These are phyloP conservation scores for Climacium dendroides DNA, from an alignment of 225 moss, liverwort and hornwort genomes.

Conservation along the genomic window DNA sequence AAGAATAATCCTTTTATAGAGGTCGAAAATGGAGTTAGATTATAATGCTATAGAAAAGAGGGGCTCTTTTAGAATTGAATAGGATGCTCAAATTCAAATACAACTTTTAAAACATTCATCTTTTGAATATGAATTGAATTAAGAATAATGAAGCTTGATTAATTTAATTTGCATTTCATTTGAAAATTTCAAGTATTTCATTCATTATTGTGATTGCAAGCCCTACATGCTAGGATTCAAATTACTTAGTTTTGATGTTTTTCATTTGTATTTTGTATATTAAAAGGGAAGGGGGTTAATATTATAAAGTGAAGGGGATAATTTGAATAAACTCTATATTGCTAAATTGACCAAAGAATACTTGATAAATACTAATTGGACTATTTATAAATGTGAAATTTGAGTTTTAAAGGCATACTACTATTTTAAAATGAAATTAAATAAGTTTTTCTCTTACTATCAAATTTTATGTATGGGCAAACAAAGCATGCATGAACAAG, in stretches of 20 bases:
- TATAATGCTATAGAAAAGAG: neutral
- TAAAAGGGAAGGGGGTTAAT: accelerated
- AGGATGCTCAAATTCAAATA: neutral
- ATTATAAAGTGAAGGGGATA: neutral
- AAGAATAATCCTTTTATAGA: accelerated
- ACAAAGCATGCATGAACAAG: too few relatives aligned
- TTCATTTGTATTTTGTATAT: neutral
- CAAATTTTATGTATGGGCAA: too few relatives aligned
- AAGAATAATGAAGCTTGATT: neutral
- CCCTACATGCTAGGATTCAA: neutral
- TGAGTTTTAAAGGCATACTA: accelerated
- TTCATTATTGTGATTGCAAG: neutral
- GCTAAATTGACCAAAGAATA: neutral
- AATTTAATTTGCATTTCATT: neutral
- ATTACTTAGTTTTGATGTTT: neutral
- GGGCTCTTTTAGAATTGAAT: neutral
- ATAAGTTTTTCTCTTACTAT: too few relatives aligned
- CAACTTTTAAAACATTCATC: neutral
- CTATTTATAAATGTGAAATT: too few relatives aligned
- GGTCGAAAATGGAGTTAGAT: neutral
- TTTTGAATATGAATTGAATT: neutral
- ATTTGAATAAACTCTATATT: neutral
- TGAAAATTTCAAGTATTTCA: neutral
- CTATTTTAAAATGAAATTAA: neutral
- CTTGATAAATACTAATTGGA: neutral